A percentile compares a stretch with the other conserved stretches of the same genome.
Conservation (phyloP, 148 eudicot genomes). For the Chenopodium formosanum region DNA sequence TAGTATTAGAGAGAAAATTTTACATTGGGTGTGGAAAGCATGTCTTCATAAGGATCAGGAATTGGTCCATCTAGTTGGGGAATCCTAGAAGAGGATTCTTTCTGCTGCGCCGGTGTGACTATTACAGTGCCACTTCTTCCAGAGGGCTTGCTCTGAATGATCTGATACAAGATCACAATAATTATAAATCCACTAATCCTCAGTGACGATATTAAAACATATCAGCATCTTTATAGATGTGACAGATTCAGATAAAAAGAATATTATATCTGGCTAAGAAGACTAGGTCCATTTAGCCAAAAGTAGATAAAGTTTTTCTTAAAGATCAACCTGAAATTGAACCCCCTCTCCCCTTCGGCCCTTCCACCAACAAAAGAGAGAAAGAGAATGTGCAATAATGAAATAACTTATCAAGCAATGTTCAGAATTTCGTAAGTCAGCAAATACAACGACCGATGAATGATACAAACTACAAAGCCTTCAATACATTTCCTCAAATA, state of each 20-base stretch:
- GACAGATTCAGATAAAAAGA: background rate
- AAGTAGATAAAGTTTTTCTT: background rate
- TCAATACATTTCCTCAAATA: background rate
- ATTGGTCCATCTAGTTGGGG: slow-evolving; percentile 85
- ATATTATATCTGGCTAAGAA: background rate
- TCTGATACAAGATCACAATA: slow-evolving; percentile 38
- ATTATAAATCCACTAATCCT: background rate
- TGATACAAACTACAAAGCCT: background rate
- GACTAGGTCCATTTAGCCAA: background rate
- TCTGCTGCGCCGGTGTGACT: slow-evolving; percentile 23
- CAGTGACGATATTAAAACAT: background rate
- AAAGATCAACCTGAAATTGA: background rate
- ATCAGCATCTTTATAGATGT: background rate
- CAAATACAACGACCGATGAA: background rate
- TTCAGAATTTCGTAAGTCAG: background rate
- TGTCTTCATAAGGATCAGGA: slow-evolving; percentile 90
- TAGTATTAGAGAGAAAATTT: slow-evolving; percentile 17
- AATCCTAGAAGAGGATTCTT: slow-evolving; percentile 46
- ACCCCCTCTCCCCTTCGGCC: background rate
- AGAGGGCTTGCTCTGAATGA: slow-evolving; percentile 35
- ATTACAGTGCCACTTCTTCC: slow-evolving; percentile 16
- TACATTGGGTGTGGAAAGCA: slow-evolving; percentile 90
- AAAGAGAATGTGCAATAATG: background rate
- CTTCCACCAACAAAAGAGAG: background rate
- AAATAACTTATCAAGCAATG: background rate